These are phyloP conservation scores for Theileria annulata DNA, from an alignment of 169 alveolate species.

Conservation along the genomic window DNA sequence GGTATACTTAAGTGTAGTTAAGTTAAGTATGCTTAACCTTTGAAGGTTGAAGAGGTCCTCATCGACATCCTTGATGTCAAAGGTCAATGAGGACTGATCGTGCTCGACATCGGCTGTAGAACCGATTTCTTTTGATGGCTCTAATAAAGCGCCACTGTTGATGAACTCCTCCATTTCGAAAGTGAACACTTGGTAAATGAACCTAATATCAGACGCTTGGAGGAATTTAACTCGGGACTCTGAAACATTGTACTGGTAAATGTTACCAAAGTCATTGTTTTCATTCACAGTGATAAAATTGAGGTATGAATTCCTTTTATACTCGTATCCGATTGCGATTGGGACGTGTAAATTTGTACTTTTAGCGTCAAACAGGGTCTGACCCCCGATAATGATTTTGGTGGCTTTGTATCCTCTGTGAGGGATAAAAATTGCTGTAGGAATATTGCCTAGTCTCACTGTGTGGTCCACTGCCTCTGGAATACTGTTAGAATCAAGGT, in stretches of 20 bases:
- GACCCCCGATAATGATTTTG: not conserved
- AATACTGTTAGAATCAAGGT: not conserved
- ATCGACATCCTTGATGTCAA: not conserved
- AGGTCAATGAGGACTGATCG: not conserved
- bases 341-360: not conserved
- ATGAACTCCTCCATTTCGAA: not conserved
- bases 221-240: not conserved
- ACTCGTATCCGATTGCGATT: constrained; percentile 10
- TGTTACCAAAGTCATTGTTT: not conserved
- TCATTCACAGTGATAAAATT: not conserved
- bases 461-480: constrained; percentile 2
- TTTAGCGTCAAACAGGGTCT: not conserved
- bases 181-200: constrained; percentile 2
- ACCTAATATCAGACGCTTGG: not conserved
- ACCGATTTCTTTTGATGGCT: not conserved
- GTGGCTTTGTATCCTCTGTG: not conserved
- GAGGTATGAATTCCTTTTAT: constrained; percentile 1
- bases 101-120: not conserved
- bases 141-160: not conserved
- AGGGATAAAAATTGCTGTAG: constrained; percentile 1
- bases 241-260: not conserved
- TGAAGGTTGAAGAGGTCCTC: not conserved
- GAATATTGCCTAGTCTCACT: not conserved
- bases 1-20: not conserved
- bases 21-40: not conserved